Evolutionary conservation across 768 basidiomycete genomes (phyloP).

Genomic region (Artomyces pyxidatus): DNA sequence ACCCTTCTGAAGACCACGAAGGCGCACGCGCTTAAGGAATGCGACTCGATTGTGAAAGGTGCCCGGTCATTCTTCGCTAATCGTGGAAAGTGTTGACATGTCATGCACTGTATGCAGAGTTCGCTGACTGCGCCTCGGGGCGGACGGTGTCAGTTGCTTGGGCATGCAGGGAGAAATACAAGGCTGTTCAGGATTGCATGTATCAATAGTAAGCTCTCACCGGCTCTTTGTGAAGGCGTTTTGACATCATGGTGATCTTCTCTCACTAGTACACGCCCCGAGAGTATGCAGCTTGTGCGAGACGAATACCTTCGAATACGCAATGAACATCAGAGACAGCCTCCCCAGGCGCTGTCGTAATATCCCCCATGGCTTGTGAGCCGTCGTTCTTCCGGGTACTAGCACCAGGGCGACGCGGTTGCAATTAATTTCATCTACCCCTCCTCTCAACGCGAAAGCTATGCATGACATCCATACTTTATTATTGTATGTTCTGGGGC

Average conservation of each 20-base stretch:
- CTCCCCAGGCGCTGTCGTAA: slow-evolving; percentile 5
- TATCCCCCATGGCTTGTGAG: too few species aligned
- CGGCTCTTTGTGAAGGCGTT: not conserved
- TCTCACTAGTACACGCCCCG: slow-evolving; percentile 55
- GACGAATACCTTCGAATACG: slow-evolving; percentile 67
- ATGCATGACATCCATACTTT: not conserved
- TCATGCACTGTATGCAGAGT: slow-evolving; percentile 39
- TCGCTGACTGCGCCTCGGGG: slow-evolving; percentile 77
- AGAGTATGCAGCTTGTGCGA: slow-evolving; percentile 65
- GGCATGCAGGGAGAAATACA: slow-evolving; percentile 68
- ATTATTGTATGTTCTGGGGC: not conserved
- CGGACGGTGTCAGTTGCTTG: slow-evolving; percentile 80
- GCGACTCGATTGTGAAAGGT: slow-evolving; percentile 73
- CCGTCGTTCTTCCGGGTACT: too few species aligned
- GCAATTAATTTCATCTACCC: too few species aligned
- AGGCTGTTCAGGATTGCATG: slow-evolving; percentile 71
- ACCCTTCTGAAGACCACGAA: slow-evolving; percentile 78
- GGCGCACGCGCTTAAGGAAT: slow-evolving; percentile 69
- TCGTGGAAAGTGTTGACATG: slow-evolving; percentile 1
- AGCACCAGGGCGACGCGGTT: too few species aligned
- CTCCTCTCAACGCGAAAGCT: not conserved
- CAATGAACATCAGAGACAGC: slow-evolving; percentile 24
- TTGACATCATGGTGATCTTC: not conserved
- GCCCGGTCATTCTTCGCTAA: slow-evolving; percentile 2
- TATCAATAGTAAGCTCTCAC: slow-evolving; percentile 56